Evolutionary conservation across 2,329 filamentous ascomycete genomes (phyloP), one percentile per base, ranked within the genome.

Genomic region (Esteya vermicola): DNA sequence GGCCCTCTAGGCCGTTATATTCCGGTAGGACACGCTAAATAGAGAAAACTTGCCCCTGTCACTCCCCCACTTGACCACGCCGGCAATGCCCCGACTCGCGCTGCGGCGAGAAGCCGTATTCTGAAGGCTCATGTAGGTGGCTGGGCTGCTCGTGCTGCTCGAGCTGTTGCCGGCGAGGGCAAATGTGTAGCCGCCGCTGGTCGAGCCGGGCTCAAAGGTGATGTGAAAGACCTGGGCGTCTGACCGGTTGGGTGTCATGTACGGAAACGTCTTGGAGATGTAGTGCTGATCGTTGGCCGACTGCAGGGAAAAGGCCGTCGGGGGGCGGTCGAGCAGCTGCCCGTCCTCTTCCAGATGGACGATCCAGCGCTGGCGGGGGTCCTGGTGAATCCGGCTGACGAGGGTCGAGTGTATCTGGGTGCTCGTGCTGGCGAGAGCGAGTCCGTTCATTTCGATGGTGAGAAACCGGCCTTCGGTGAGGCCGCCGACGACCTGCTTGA

Each of bases 401-500:
- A 28, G 10, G 6, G 26, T 14, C 5, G 10, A 13, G 10, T 10
- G 12, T 10, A 13, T 28, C 10, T 4, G 10, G 26, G 10, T 39
- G 19, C 50, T 51, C 3, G 48, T 36, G 41, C 62, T 62, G 9
- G 57, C 56, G 14, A 71, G 54, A 0, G 65, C 65, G 8, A 48
- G 53, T 8, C 62, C 61, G 20, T 51, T 48, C 40, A 54, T 52
- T 46, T 69, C 67, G 36, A 72, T 63, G 9, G 64, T 61, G 10
- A 73, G 56, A 46, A 64, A 71, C 9, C 69, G 64, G 5, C 69
- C 70, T 48, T 73, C 69, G 4, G 68, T 72, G n/a, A 72, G 53
- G 22, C 59, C 56, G 0, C 70, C 70, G 3, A 68, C 55, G 28
- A 68, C 57, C 20, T 57, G 46, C 50, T 72, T 72, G 58, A 64